Percentiles rank a stretch among this genome's conserved stretches.
Conservation (phyloP, 179 eudicot genomes). For the Vitellaria paradoxa region DNA sequence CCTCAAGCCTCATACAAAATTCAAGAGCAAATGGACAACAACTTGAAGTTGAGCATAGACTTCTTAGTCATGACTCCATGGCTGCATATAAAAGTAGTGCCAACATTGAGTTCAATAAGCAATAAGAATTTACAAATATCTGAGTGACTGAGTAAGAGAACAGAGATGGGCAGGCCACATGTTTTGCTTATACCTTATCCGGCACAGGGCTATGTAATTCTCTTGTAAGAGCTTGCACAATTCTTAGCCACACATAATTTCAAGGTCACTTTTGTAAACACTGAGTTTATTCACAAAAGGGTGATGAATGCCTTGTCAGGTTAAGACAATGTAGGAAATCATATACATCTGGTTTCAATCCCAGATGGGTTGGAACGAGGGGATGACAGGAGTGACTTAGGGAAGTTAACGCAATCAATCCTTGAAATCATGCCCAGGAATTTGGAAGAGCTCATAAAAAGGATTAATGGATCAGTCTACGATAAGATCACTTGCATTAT, state of each 20-base stretch:
- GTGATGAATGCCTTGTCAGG: slow-evolving; percentile 23
- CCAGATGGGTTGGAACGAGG: slow-evolving; percentile 38
- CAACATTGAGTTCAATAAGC: background rate
- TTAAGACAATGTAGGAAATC: background rate
- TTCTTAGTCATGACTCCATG: background rate
- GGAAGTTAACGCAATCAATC: slow-evolving; percentile 14
- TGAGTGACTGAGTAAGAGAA: slow-evolving; percentile 4
- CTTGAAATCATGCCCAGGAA: slow-evolving; percentile 26
- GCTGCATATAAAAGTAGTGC: background rate
- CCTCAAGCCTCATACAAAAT: background rate
- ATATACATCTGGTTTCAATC: slow-evolving; percentile 27
- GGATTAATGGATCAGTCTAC: slow-evolving; percentile 20
- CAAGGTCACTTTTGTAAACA: slow-evolving; percentile 40
- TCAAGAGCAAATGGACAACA: slow-evolving; percentile 2
- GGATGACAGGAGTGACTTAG: slow-evolving; percentile 40
- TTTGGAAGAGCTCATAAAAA: slow-evolving; percentile 29
- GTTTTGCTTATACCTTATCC: slow-evolving; percentile 41
- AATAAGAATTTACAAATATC: background rate
- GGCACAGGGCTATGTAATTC: slow-evolving; percentile 57
- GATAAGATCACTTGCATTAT: slow-evolving; percentile 27
- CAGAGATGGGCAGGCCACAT: slow-evolving; percentile 37
- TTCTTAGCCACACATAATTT: slow-evolving; percentile 18
- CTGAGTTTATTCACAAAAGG: slow-evolving; percentile 29
- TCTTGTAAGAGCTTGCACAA: slow-evolving; percentile 31
- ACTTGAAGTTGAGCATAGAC: background rate